phyloP scores from a whole-genome alignment of 2,329 filamentous ascomycete genomes.

The Cercospora berteroae region DNA sequence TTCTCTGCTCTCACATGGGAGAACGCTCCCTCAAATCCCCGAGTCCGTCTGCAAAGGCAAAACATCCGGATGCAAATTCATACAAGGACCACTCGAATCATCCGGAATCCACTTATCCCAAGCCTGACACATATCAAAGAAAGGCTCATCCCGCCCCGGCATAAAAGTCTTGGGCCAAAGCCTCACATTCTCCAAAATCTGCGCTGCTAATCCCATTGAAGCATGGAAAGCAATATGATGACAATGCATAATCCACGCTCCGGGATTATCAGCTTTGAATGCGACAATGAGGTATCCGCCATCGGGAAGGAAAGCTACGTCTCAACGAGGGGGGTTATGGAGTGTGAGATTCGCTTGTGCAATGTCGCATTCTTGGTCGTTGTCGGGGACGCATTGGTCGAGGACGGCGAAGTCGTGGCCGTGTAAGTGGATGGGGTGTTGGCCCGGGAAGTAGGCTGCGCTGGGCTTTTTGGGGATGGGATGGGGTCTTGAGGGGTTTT shows the following conservation, averaged over 20 bases:
- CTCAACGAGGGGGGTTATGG: constrained; percentile 50
- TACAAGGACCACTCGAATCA: neutral
- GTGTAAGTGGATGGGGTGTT: constrained; percentile 44
- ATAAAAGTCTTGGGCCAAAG: constrained; percentile 1
- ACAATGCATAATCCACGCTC: constrained; percentile 49
- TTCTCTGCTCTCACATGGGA: too few species aligned
- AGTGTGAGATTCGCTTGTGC: constrained; percentile 36
- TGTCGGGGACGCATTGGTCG: constrained; percentile 24
- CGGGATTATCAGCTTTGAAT: constrained; percentile 54
- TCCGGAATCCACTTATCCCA: constrained; percentile 1
- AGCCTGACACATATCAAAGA: neutral
- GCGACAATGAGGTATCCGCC: constrained; percentile 51
- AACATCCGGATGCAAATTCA: neutral
- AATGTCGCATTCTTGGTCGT: constrained; percentile 30
- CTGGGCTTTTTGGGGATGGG: neutral
- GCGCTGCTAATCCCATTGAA: constrained; percentile 27
- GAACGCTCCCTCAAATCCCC: neutral
- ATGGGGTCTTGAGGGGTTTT: neutral
- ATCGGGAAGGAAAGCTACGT: constrained; percentile 47
- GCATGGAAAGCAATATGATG: constrained; percentile 63
- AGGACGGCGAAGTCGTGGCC: constrained; percentile 40
- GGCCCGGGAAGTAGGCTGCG: constrained; percentile 32
- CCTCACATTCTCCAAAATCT: constrained; percentile 27
- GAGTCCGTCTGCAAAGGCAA: constrained; percentile 1
- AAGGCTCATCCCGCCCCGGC: neutral